Conservation (phyloP, 2,329 filamentous ascomycete genomes). For the Cladophialophora psammophila region DNA sequence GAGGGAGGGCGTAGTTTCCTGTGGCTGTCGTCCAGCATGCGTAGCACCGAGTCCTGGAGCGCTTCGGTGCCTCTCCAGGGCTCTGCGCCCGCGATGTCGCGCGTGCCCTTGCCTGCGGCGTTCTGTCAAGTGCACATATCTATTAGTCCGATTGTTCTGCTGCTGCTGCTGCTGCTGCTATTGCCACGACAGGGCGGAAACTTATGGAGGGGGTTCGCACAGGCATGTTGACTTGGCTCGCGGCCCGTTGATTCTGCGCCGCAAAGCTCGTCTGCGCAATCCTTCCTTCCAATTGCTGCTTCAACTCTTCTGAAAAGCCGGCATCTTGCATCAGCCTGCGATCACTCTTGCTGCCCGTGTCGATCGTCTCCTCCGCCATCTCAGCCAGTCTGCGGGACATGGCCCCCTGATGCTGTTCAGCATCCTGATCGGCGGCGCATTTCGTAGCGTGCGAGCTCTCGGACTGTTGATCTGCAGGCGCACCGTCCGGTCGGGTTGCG, state of each 20-base stretch:
- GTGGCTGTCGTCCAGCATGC: constrained; percentile 75
- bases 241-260: constrained; percentile 60
- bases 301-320: constrained; percentile 69
- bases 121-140: constrained; percentile 44
- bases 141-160: neutral
- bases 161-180: neutral
- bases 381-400: constrained; percentile 65
- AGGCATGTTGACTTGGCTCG: constrained; percentile 62
- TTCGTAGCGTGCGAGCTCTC: neutral
- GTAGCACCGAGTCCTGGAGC: constrained; percentile 75
- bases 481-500: constrained; percentile 10
- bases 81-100: constrained; percentile 70
- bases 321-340: constrained; percentile 66
- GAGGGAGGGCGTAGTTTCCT: constrained; percentile 61
- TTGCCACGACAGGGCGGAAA: neutral
- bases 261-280: constrained; percentile 64
- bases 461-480: constrained; percentile 7
- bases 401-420: constrained; percentile 56
- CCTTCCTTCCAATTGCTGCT: constrained; percentile 64
- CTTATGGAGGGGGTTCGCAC: constrained; percentile 43
- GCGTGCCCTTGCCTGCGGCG: constrained; percentile 72
- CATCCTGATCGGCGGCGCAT: constrained; percentile 10
- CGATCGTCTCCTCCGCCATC: constrained; percentile 67
- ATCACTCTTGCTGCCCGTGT: constrained; percentile 62
- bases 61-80: constrained; percentile 83